Percentiles rank a stretch among this genome's conserved stretches.
Conservation (phyloP, 1,284 basidiomycete genomes). For the Marasmius tenuissimus region DNA sequence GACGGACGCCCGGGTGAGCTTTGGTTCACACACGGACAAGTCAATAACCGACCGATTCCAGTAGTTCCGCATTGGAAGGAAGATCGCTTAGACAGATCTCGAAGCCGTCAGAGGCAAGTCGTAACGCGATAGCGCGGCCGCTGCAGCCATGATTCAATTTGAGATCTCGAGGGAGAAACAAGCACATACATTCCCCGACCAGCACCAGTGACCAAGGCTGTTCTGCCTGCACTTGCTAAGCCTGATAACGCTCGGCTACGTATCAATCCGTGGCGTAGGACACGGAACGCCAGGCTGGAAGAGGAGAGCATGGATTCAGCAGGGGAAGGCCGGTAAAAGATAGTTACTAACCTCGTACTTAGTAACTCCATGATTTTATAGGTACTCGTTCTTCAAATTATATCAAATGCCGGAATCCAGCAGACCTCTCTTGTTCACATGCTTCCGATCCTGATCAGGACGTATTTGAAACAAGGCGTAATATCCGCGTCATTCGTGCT, state of each 20-base stretch:
- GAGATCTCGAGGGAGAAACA: not conserved
- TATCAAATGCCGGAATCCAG: too few relatives aligned
- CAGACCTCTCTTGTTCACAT: too few relatives aligned
- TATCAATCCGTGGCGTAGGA: too few relatives aligned
- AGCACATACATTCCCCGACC: constrained; percentile 11
- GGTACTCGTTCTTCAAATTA: too few relatives aligned
- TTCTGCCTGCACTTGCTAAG: not conserved
- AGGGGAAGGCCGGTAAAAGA: too few relatives aligned
- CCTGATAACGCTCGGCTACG: not conserved
- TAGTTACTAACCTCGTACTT: too few relatives aligned
- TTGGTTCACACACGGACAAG: not conserved
- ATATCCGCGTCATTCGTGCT: too few relatives aligned
- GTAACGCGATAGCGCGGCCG: constrained; percentile 11
- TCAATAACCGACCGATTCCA: constrained; percentile 3
- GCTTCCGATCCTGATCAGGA: too few relatives aligned
- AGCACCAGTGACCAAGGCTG: constrained; percentile 11
- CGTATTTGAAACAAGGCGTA: too few relatives aligned
- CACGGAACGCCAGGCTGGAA: too few relatives aligned
- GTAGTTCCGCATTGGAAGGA: constrained; percentile 1
- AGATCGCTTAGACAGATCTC: constrained; percentile 14
- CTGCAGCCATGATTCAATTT: not conserved
- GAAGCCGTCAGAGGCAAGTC: constrained; percentile 11
- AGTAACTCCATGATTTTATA: too few relatives aligned
- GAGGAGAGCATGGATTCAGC: too few relatives aligned
- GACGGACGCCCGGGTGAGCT: not conserved